Evolutionary conservation across 2,329 filamentous ascomycete species (phyloP), one percentile per base, ranked within the genome.

Genomic region (Colletotrichum zoysiae): DNA sequence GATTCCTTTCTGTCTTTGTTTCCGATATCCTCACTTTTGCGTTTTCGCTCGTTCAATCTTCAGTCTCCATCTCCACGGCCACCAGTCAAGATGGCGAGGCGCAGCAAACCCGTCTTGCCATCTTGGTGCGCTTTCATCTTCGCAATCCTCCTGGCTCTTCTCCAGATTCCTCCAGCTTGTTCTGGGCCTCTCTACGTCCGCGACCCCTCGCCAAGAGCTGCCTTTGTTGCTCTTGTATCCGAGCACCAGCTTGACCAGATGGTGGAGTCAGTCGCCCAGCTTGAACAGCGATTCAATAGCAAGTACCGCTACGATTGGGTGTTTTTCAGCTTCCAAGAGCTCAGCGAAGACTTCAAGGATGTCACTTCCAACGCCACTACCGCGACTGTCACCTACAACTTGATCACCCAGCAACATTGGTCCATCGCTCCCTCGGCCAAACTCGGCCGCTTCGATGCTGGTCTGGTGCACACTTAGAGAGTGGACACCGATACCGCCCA

Each of bases 241-340:
- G 94, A 95, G 74, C 87, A 89, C 74, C 92, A 95, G 79, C 81
- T 94, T 16, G 81, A 87, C 8, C 89, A 90, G 9, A 87, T 95
- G 79, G 82, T 94, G 16, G 86, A 88, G 75, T 92, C 90, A 44
- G 94, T 97, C 85, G 82, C 82, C 40, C 92, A 97, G 77, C 74
- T 83, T 3, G 81, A 83, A 68, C 74, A 78, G 5, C 77, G 77
- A 1, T 97, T 93, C 91, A 97, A 97, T 78, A 83, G 85, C 78
- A 94, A 93, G 74, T 92, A 94, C 84, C 92, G 92, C 77, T 97
- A 97, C 78, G 92, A 94, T 56, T 97, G 94, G 92, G 91, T 93
- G 53, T 95, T 97, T 83, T 94, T 96, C 86, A 96, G 95, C 81
- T 90, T 94, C 76, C 88, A 91, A 64, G 90, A 91, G 5, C 95